Evolutionary conservation across 768 basidiomycete species (phyloP).

Genomic region (Psilocybe cyanescens): DNA sequence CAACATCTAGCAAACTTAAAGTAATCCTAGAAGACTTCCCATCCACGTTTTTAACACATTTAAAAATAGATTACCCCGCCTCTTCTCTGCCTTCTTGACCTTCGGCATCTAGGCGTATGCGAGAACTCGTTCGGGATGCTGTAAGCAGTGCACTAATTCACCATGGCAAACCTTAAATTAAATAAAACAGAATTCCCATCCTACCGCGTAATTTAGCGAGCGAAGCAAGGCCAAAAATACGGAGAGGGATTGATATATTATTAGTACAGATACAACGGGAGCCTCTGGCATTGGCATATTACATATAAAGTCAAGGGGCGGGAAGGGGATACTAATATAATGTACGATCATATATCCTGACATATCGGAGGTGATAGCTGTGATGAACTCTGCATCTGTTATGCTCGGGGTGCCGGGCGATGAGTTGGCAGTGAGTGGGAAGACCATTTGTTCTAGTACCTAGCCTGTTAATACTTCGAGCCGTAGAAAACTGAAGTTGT

Average conservation of each 20-base stretch:
- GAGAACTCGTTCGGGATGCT: neutral
- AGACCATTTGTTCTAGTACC: too few relatives aligned
- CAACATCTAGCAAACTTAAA: too few relatives aligned
- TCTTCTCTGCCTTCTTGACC: neutral
- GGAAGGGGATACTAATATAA: neutral
- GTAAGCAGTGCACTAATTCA: neutral
- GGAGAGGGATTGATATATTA: neutral
- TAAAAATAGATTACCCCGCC: too few relatives aligned
- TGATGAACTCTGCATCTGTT: neutral
- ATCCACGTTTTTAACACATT: too few relatives aligned
- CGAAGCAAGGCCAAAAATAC: neutral
- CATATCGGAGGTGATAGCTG: neutral
- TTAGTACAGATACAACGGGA: neutral
- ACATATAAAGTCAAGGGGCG: neutral
- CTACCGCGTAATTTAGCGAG: neutral
- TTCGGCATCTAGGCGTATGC: neutral
- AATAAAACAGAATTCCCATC: neutral
- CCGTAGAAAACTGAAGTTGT: too few relatives aligned
- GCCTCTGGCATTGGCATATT: neutral
- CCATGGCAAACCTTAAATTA: neutral
- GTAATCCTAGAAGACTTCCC: too few relatives aligned
- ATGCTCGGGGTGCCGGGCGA: too few relatives aligned
- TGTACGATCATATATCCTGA: neutral
- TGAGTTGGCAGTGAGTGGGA: too few relatives aligned
- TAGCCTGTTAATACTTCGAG: too few relatives aligned